A percentile compares a stretch with the other conserved stretches of the same genome.
phyloP scores from a whole-genome alignment of 768 basidiomycete genomes.

The Suillus hirtellus region DNA sequence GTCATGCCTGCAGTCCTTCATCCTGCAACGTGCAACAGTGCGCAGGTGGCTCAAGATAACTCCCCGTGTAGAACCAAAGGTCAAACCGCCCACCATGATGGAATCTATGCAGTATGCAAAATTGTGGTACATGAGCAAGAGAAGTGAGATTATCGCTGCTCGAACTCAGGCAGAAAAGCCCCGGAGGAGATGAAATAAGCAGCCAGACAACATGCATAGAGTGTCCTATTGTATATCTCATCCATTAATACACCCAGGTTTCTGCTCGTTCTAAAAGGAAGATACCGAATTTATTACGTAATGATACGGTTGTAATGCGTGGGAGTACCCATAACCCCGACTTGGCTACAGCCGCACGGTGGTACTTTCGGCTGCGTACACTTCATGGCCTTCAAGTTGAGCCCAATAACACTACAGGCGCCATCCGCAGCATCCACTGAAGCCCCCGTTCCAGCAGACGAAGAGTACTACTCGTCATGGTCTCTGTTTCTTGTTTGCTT shows the following conservation, averaged over 20 bases:
- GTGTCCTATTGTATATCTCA: not conserved
- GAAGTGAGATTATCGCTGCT: not conserved
- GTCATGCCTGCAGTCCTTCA: conserved; percentile 46
- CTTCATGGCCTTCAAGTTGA: conserved; percentile 40
- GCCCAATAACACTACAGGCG: conserved; percentile 35
- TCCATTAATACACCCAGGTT: conserved; percentile 1
- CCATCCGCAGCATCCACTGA: conserved; percentile 29
- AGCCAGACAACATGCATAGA: not conserved
- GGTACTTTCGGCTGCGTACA: not conserved
- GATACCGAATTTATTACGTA: not conserved
- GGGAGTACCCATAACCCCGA: not conserved
- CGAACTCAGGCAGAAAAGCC: not conserved
- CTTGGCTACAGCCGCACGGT: not conserved
- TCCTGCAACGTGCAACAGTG: conserved; percentile 44
- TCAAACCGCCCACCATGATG: conserved; percentile 29
- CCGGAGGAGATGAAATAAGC: not conserved
- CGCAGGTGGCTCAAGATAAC: conserved; percentile 41
- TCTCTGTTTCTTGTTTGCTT: conserved; percentile 91
- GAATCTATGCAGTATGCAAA: conserved; percentile 21
- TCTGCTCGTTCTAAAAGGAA: not conserved
- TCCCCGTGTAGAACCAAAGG: conserved; percentile 13
- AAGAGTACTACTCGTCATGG: conserved; percentile 92
- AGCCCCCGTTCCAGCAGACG: conserved; percentile 60
- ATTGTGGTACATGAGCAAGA: conserved; percentile 14
- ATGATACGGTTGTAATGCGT: not conserved